phyloP scores from a whole-genome alignment of 1,139 yeast species.

The Yarrowia galli region DNA sequence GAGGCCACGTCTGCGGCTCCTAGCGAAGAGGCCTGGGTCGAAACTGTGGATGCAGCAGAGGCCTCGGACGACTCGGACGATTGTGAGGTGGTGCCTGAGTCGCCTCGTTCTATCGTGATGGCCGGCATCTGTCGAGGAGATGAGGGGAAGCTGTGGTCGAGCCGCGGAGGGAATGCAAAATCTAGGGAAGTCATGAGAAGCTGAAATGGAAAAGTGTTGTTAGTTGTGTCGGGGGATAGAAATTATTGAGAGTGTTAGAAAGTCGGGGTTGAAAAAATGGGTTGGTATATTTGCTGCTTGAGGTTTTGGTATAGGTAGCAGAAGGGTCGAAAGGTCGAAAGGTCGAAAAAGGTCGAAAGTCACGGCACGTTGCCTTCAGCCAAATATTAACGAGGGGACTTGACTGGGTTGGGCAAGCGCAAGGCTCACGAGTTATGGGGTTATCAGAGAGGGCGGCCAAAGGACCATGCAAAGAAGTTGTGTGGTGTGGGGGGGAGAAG shows the following conservation, averaged over 20 bases:
- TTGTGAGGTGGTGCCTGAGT: conserved; percentile 33
- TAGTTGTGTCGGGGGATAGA: conserved; percentile 10
- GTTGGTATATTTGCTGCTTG: not conserved
- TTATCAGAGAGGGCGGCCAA: conserved; percentile 34
- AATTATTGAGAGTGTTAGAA: not conserved
- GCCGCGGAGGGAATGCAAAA: conserved; percentile 37
- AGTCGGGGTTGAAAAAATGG: not conserved
- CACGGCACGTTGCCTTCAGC: conserved; percentile 31
- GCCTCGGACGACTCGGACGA: conserved; percentile 32
- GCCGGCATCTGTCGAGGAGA: conserved; percentile 33
- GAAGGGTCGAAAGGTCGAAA: not conserved
- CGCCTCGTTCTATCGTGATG: conserved; percentile 31
- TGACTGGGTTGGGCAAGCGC: conserved; percentile 35
- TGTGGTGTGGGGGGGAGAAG: not conserved
- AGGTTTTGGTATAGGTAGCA: not conserved
- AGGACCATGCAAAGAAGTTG: conserved; percentile 31
- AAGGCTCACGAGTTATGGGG: conserved; percentile 23
- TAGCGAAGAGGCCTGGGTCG: conserved; percentile 8
- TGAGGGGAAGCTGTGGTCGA: conserved; percentile 26
- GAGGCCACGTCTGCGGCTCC: conserved; percentile 18
- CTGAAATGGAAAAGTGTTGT: conserved; percentile 25
- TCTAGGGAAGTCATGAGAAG: conserved; percentile 37
- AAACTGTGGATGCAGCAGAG: not conserved
- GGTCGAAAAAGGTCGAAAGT: not conserved
- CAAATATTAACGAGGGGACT: conserved; percentile 39